A percentile compares a stretch with the other conserved stretches of the same genome.
phyloP scores from a whole-genome alignment of 306 rosid species.

The Luffa aegyptiaca region DNA sequence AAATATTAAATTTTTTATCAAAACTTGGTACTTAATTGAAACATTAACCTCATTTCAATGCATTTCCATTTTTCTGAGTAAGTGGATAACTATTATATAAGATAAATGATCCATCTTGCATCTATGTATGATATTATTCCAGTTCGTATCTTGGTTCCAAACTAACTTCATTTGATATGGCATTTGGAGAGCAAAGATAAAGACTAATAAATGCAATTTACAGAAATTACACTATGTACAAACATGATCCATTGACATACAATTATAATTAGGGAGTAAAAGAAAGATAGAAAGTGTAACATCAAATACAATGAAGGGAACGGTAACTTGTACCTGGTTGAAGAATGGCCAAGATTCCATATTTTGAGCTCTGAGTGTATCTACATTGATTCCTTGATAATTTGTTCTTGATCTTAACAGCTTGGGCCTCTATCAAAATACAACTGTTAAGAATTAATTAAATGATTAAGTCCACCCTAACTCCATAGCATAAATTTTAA shows the following conservation, averaged over 20 bases:
- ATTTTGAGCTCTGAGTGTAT: slow-evolving; percentile 83
- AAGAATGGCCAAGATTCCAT: slow-evolving; percentile 92
- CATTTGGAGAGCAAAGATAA: background rate
- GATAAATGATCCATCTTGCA: background rate
- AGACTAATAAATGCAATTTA: background rate
- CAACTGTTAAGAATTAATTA: background rate
- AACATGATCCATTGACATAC: background rate
- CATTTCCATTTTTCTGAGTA: background rate
- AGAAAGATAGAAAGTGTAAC: background rate
- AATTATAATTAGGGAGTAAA: background rate
- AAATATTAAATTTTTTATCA: too few species aligned
- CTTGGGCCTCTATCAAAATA: slow-evolving; percentile 58
- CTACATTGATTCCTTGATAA: slow-evolving; percentile 77
- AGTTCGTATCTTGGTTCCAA: background rate
- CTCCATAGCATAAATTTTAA: background rate
- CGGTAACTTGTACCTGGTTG: slow-evolving; percentile 52
- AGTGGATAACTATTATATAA: background rate
- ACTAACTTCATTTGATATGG: background rate
- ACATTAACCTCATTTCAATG: background rate
- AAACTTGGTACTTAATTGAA: background rate
- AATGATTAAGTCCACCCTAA: background rate
- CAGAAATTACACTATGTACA: background rate
- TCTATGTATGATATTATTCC: background rate
- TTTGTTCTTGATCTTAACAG: slow-evolving; percentile 59
- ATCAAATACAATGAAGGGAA: background rate